phyloP scores from a whole-genome alignment of 768 basidiomycete species.

The Neoboletus subvelutipes region DNA sequence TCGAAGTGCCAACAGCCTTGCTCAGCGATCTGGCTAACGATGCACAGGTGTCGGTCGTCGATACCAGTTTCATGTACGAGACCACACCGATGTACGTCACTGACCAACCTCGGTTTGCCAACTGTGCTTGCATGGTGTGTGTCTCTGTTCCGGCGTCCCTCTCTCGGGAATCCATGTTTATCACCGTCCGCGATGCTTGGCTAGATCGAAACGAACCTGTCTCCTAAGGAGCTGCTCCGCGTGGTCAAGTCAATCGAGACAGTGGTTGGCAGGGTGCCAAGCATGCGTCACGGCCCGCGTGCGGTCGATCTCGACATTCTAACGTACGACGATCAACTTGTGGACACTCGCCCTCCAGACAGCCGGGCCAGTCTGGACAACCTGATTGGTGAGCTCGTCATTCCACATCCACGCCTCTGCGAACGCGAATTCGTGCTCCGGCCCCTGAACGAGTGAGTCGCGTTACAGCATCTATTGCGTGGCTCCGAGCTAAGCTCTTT shows the following conservation, averaged over 20 bases:
- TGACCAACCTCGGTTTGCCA: conserved; percentile 86
- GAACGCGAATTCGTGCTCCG: conserved; percentile 93
- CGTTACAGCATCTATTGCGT: background rate
- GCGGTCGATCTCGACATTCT: conserved; percentile 85
- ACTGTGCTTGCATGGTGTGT: conserved; percentile 88
- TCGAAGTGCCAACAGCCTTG: conserved; percentile 51
- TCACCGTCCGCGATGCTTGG: background rate
- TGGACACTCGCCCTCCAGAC: conserved; percentile 54
- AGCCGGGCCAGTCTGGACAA: conserved; percentile 51
- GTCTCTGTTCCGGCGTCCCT: conserved; percentile 26
- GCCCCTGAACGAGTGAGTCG: conserved; percentile 77
- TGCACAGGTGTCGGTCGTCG: conserved; percentile 45
- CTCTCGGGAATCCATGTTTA: background rate
- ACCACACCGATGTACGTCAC: conserved; percentile 94
- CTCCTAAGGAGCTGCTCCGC: conserved; percentile 55
- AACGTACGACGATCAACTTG: conserved; percentile 52
- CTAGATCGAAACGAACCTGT: conserved; percentile 72
- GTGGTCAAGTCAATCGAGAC: conserved; percentile 74
- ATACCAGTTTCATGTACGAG: conserved; percentile 93
- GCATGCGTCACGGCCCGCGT: conserved; percentile 83
- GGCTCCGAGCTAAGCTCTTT: background rate
- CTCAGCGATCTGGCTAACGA: conserved; percentile 23
- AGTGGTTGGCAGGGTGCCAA: conserved; percentile 73
- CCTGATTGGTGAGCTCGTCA: conserved; percentile 64
- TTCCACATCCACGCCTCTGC: conserved; percentile 78